These are phyloP conservation scores for Trichosporon faecale DNA, from an alignment of 1,284 basidiomycete species.

Conservation along the genomic window DNA sequence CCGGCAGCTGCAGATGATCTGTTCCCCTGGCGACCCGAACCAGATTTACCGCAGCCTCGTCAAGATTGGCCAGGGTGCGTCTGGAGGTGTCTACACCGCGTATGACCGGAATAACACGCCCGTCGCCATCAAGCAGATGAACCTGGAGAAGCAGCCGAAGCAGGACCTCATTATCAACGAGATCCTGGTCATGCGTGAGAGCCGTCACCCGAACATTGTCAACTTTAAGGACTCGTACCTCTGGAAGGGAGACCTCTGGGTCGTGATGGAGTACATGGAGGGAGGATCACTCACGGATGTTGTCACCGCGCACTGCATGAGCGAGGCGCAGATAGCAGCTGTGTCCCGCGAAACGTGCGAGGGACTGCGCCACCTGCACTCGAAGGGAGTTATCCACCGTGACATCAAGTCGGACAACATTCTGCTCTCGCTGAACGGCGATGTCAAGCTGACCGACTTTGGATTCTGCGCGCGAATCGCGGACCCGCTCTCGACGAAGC, in stretches of 20 bases:
- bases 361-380: slow-evolving; percentile 86
- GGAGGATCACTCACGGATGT: slow-evolving; percentile 86
- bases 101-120: slow-evolving; percentile 91
- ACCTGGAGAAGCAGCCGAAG: slow-evolving; percentile 98
- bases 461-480: slow-evolving; percentile 98
- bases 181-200: slow-evolving; percentile 96
- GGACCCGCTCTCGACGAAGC: slow-evolving; percentile 81
- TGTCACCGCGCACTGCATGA: slow-evolving; percentile 95
- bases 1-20: slow-evolving; percentile 85
- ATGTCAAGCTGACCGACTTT: slow-evolving; percentile 97
- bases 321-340: slow-evolving; percentile 85
- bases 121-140: slow-evolving; percentile 99
- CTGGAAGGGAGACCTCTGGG: slow-evolving; percentile 97
- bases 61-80: slow-evolving; percentile 98
- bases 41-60: slow-evolving; percentile 84
- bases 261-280: slow-evolving; percentile 99
- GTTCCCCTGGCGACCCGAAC: slow-evolving; percentile 95
- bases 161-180: slow-evolving; percentile 99
- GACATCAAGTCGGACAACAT: slow-evolving; percentile 99
- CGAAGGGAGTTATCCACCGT: slow-evolving; percentile 92
- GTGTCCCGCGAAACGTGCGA: slow-evolving; percentile 86
- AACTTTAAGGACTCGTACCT: slow-evolving; percentile 99
- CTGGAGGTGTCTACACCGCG: slow-evolving; percentile 96
- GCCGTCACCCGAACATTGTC: slow-evolving; percentile 95
- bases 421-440: slow-evolving; percentile 82